phyloP scores from a whole-genome alignment of 2,329 filamentous ascomycete genomes.

The Penicillium sp. region DNA sequence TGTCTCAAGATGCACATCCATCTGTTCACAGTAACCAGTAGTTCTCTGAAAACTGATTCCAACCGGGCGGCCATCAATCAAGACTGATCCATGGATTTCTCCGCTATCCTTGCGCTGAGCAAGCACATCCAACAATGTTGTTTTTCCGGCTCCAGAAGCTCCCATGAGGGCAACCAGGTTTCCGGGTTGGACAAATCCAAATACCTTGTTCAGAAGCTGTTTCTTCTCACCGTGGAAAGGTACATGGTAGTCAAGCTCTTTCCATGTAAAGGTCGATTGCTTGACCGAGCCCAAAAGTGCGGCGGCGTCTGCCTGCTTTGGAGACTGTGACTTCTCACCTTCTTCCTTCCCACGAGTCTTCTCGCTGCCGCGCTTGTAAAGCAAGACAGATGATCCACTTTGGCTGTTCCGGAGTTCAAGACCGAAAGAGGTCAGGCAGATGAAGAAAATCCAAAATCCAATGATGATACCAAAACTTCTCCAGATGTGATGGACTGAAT shows the following conservation, averaged over 20 bases:
- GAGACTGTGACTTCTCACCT: neutral
- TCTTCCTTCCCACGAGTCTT: slow-evolving; percentile 11
- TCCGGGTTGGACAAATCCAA: slow-evolving; percentile 72
- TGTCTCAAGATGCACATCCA: slow-evolving; percentile 64
- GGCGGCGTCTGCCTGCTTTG: neutral
- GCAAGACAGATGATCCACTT: slow-evolving; percentile 32
- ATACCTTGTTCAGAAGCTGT: slow-evolving; percentile 58
- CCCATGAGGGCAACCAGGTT: slow-evolving; percentile 78
- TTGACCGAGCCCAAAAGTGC: slow-evolving; percentile 55
- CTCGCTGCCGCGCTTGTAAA: slow-evolving; percentile 36
- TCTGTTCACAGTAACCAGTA: slow-evolving; percentile 59
- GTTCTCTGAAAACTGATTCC: slow-evolving; percentile 51
- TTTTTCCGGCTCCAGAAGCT: slow-evolving; percentile 68
- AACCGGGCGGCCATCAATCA: slow-evolving; percentile 46
- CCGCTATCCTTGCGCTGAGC: slow-evolving; percentile 47
- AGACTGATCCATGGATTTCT: slow-evolving; percentile 42
- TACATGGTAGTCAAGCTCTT: slow-evolving; percentile 71
- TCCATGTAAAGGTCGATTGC: slow-evolving; percentile 75
- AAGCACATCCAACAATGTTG: slow-evolving; percentile 48
- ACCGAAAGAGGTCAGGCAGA: slow-evolving; percentile 69
- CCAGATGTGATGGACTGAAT: slow-evolving; percentile 59
- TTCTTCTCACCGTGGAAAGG: slow-evolving; percentile 46
- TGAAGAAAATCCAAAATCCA: slow-evolving; percentile 71
- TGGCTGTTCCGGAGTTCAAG: slow-evolving; percentile 60
- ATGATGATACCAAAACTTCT: slow-evolving; percentile 76